Conservation (phyloP, 106 monocot genomes). For the Amphibolis antarctica region DNA sequence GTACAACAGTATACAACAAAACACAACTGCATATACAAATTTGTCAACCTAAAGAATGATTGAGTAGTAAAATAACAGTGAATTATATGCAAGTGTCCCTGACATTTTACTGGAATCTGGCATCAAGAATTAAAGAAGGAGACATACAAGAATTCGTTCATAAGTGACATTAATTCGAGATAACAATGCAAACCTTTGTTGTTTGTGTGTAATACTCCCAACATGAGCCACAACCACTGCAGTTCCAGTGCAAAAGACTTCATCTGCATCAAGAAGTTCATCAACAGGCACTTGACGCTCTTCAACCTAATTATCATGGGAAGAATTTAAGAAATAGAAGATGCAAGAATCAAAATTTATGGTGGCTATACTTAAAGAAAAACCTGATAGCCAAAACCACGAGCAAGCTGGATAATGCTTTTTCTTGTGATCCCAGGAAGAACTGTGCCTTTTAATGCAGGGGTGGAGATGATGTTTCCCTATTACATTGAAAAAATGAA, state of each 20-base stretch:
- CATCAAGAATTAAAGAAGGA: too few species aligned
- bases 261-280: constrained; percentile 38
- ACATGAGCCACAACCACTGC: constrained; percentile 55
- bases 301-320: constrained; percentile 27
- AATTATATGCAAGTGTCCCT: too few species aligned
- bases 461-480: constrained; percentile 19
- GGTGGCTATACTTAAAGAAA: too few species aligned
- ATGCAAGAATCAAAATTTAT: too few species aligned
- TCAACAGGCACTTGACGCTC: constrained; percentile 48
- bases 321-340: too few species aligned
- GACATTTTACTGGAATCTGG: too few species aligned
- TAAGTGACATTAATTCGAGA: background rate
- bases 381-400: constrained; percentile 15
- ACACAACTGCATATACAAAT: too few species aligned
- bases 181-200: constrained; percentile 20
- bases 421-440: constrained; percentile 22
- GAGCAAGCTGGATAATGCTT: constrained; percentile 19
- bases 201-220: constrained; percentile 31
- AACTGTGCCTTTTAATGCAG: constrained; percentile 16
- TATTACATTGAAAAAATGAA: background rate
- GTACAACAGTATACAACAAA: too few species aligned
- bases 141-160: background rate
- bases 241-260: constrained; percentile 62
- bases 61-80: too few species aligned
- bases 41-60: too few species aligned